These are phyloP conservation scores for Ganoderma sinense DNA, from an alignment of 1,284 basidiomycete species.

Conservation along the genomic window DNA sequence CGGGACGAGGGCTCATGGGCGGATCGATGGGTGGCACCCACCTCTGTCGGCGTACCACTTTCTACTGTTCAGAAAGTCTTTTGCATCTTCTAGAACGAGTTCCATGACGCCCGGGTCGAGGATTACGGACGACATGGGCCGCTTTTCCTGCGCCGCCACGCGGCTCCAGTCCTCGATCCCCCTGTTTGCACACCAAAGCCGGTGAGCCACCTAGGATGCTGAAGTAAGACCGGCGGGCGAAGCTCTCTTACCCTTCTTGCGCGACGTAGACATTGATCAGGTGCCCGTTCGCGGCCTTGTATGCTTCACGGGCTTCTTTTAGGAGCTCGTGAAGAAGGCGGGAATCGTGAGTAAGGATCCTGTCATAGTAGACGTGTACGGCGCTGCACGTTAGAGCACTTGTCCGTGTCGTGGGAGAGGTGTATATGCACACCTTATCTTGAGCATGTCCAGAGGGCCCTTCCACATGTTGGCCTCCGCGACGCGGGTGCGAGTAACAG, in stretches of 20 bases:
- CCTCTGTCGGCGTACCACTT: constrained; percentile 32
- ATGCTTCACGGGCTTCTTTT: constrained; percentile 37
- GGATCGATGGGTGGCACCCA: constrained; percentile 6
- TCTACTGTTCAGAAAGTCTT: constrained; percentile 32
- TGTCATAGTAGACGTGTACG: neutral
- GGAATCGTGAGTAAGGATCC: constrained; percentile 33
- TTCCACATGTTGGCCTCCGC: constrained; percentile 33
- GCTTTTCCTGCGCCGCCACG: constrained; percentile 27
- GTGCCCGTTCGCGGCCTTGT: constrained; percentile 32
- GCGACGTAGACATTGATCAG: constrained; percentile 26
- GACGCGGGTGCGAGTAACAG: constrained; percentile 46
- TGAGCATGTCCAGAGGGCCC: constrained; percentile 30
- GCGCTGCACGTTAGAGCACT: neutral
- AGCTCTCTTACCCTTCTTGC: constrained; percentile 17
- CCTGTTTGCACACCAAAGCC: neutral
- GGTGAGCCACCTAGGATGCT: neutral
- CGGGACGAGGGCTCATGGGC: neutral
- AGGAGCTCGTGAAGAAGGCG: constrained; percentile 37
- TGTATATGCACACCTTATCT: constrained; percentile 31
- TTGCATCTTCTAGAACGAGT: constrained; percentile 30
- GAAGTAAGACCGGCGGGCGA: neutral
- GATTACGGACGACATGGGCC: constrained; percentile 29
- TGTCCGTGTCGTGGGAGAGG: neutral
- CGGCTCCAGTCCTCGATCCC: constrained; percentile 24
- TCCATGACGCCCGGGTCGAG: constrained; percentile 33